phyloP scores from a whole-genome alignment of 2,329 filamentous ascomycete genomes.

The Chrysoporthe deuterocubensis region DNA sequence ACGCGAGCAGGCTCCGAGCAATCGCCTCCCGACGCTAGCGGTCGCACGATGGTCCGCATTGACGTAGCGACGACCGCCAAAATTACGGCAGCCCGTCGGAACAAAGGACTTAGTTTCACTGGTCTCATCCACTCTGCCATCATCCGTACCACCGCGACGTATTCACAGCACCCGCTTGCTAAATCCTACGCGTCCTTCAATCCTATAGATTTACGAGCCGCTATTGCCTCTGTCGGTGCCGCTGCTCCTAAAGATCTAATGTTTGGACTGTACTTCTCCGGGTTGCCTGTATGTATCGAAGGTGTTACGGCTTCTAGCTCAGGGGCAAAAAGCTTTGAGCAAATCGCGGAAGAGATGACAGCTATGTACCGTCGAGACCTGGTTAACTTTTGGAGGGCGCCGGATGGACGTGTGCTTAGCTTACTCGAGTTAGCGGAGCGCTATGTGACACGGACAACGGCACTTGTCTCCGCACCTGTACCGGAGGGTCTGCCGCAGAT shows the following conservation, averaged over 20 bases:
- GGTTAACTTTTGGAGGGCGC: constrained; percentile 9
- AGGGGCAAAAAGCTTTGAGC: constrained; percentile 26
- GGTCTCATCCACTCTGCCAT: constrained; percentile 33
- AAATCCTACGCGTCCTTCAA: constrained; percentile 32
- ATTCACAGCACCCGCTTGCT: constrained; percentile 30
- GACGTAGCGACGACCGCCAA: too few species aligned
- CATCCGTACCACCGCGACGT: constrained; percentile 29
- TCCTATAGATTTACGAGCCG: constrained; percentile 30
- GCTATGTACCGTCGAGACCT: constrained; percentile 30
- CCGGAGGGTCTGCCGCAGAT: constrained; percentile 18
- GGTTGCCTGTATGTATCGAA: constrained; percentile 32
- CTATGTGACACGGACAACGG: constrained; percentile 18
- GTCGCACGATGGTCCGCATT: too few species aligned
- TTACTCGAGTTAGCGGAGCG: constrained; percentile 20
- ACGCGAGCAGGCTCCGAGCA: too few species aligned
- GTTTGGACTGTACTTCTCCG: constrained; percentile 31
- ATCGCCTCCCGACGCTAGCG: too few species aligned
- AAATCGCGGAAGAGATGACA: constrained; percentile 29
- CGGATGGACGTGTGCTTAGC: constrained; percentile 13
- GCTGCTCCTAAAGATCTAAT: background rate
- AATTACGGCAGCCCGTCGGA: too few species aligned
- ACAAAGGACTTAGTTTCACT: too few species aligned
- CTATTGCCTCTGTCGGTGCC: constrained; percentile 12
- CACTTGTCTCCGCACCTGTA: constrained; percentile 17
- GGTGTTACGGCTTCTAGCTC: constrained; percentile 11